Evolutionary conservation across 441 rosid species (phyloP).

Genomic region (Erysimum pusillum): DNA sequence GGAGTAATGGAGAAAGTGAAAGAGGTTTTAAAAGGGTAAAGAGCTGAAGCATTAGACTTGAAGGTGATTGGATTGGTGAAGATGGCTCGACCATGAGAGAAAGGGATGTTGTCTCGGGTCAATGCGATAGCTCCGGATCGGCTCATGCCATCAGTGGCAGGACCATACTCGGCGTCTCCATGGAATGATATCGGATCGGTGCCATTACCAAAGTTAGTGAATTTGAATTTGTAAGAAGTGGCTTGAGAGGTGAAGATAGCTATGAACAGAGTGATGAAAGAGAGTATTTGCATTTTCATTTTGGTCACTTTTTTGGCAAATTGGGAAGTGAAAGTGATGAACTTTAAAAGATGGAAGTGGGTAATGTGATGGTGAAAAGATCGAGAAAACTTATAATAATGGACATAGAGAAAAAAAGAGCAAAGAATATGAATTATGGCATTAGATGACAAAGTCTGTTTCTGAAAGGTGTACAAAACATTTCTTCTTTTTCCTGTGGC

Average conservation of each 20-base stretch:
- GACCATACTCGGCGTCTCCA: constrained; percentile 44
- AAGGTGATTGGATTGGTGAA: constrained; percentile 41
- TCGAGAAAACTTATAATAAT: constrained; percentile 13
- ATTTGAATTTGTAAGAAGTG: constrained; percentile 36
- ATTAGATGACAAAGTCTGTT: constrained; percentile 27
- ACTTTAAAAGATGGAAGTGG: not conserved
- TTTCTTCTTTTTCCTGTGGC: not conserved
- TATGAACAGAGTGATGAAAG: constrained; percentile 33
- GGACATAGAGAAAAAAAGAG: not conserved
- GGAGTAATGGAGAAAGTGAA: constrained; percentile 53
- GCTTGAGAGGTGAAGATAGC: constrained; percentile 1
- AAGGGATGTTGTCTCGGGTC: constrained; percentile 28
- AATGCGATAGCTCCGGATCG: constrained; percentile 37
- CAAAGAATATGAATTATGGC: not conserved
- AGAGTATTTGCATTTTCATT: constrained; percentile 35
- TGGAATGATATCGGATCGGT: constrained; percentile 32
- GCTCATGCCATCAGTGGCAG: not conserved
- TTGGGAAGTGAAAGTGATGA: constrained; percentile 24
- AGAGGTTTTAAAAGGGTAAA: constrained; percentile 50
- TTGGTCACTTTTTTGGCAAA: not conserved
- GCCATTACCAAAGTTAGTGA: constrained; percentile 25
- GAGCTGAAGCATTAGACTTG: constrained; percentile 35
- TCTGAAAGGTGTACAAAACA: not conserved
- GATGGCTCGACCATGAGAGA: constrained; percentile 50
- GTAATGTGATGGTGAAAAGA: constrained; percentile 7